Evolutionary conservation across 2,329 filamentous ascomycete genomes (phyloP).

Genomic region (Colletotrichum spaethianum): DNA sequence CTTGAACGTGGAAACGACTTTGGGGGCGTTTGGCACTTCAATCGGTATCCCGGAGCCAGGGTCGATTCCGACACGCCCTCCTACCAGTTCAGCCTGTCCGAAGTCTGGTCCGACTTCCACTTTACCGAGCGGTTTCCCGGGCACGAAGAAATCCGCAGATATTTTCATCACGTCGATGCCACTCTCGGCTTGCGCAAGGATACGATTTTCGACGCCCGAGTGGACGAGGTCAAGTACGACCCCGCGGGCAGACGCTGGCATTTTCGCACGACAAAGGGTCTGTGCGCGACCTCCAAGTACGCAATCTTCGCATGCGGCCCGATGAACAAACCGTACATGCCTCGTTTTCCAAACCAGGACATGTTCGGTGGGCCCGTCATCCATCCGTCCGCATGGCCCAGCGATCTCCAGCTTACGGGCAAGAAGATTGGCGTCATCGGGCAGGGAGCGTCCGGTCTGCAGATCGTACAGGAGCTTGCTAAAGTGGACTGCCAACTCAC

Average conservation of each 20-base stretch:
- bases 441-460: conserved; percentile 1
- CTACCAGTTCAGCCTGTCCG: conserved; percentile 53
- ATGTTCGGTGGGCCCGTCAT: conserved; percentile 48
- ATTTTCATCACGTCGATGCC: conserved; percentile 62
- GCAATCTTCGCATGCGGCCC: conserved; percentile 63
- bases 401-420: not conserved
- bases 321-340: conserved; percentile 58
- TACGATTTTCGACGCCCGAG: conserved; percentile 59
- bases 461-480: conserved; percentile 41
- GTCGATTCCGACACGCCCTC: conserved; percentile 53
- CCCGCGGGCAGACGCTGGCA: conserved; percentile 56
- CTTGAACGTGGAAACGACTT: conserved; percentile 51
- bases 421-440: conserved; percentile 18
- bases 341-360: conserved; percentile 50
- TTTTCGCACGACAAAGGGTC: conserved; percentile 58
- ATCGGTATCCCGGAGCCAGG: conserved; percentile 56
- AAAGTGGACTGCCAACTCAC: conserved; percentile 52
- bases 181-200: conserved; percentile 59
- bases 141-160: conserved; percentile 56
- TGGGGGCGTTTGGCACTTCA: conserved; percentile 22
- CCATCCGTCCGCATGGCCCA: conserved; percentile 48
- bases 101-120: conserved; percentile 60
- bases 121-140: conserved; percentile 57
- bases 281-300: conserved; percentile 54
- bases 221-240: conserved; percentile 58